Base-by-base conservation (phyloP, 2,329 filamentous ascomycete genomes). In the Ophiognomonia clavigignenti-juglandacearum region DNA sequence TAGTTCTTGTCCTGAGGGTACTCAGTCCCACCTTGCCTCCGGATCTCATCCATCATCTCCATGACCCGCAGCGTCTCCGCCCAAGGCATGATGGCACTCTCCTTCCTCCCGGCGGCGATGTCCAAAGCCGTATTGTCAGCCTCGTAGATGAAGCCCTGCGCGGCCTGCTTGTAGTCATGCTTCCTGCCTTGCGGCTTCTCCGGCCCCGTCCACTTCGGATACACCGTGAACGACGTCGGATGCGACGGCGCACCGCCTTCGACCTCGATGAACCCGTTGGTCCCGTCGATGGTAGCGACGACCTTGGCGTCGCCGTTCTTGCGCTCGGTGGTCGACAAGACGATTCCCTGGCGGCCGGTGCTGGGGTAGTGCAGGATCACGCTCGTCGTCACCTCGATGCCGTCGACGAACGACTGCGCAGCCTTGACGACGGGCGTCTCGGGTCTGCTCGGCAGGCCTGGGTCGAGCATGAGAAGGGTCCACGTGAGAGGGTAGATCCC, bases 211-310 rank as follows among this genome's bases (percentile, higher is more conserved):
- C 39, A 42, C 14, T 42, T 42, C 3, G 39, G 39, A 34, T 42
- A 42, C 3, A 42, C 27, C 10, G 39, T 42, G 16, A 42, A 42
- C 8, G 39, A 29, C n/a, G n/a, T 22, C n/a, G 39, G 39, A 13
- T 42, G 39, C 5, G 39, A 42, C 19, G 39, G 39, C 7, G 27
- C 39, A 14, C 13, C 49, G 20, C 53, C 53, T 22, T 47, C 54
- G 48, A 55, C 47, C 45, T 64, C 63, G 43, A 62, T 59, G 45
- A 57, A 48, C 68, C 83, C 38, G 73, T 42, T 20, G 6, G 39
- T 42, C 6, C 39, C 39, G 11, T 42, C 39, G 19, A 42, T 42
- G 8, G 16, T 32, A 7, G 27, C 39, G 2, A 42, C 26, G n/a
- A 42, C 27, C 16, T 32, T 32, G 39, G 2, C 4, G 9, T 34